Percentiles rank a stretch among this genome's conserved stretches.
Evolutionary conservation across 2,329 filamentous ascomycete species (phyloP).

Genomic region (Mycosphaerella arachidis): DNA sequence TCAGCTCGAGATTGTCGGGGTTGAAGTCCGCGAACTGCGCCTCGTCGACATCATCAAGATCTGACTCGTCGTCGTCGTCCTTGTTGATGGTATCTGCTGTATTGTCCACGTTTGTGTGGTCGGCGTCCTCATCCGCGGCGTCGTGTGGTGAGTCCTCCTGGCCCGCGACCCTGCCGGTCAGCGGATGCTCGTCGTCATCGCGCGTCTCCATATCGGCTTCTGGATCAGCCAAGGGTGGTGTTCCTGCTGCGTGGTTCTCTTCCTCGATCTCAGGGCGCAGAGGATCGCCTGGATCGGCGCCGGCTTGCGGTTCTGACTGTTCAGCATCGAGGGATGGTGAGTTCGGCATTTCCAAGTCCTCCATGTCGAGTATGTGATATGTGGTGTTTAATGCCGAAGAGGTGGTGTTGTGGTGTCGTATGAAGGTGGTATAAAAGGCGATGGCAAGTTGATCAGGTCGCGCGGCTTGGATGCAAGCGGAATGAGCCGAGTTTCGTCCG

Average conservation of each 20-base stretch:
- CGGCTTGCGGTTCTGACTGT: conserved; percentile 42
- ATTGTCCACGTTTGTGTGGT: conserved; percentile 15
- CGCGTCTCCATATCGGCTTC: conserved; percentile 44
- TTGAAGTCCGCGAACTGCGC: conserved; percentile 63
- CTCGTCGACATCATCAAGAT: conserved; percentile 60
- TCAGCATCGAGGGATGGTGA: conserved; percentile 38
- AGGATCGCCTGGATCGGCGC: conserved; percentile 44
- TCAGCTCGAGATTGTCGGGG: conserved; percentile 56
- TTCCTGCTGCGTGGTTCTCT: conserved; percentile 42
- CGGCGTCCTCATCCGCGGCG: conserved; percentile 30
- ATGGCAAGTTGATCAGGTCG: neutral
- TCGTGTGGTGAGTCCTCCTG: conserved; percentile 3
- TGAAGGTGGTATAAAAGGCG: neutral
- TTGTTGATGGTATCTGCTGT: conserved; percentile 31
- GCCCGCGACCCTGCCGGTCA: conserved; percentile 17
- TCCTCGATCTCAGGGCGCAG: conserved; percentile 46
- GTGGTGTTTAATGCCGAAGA: neutral
- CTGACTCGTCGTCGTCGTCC: conserved; percentile 55
- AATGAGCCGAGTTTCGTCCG: neutral
- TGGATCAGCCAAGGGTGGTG: conserved; percentile 41
- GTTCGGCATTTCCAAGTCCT: conserved; percentile 37
- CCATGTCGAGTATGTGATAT: conserved; percentile 30
- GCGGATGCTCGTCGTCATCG: conserved; percentile 34
- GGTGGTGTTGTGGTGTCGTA: neutral
- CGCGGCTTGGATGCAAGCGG: conserved; percentile 3